phyloP scores from a whole-genome alignment of 257 asterid genomes.

The Fraxinus cuspidata region DNA sequence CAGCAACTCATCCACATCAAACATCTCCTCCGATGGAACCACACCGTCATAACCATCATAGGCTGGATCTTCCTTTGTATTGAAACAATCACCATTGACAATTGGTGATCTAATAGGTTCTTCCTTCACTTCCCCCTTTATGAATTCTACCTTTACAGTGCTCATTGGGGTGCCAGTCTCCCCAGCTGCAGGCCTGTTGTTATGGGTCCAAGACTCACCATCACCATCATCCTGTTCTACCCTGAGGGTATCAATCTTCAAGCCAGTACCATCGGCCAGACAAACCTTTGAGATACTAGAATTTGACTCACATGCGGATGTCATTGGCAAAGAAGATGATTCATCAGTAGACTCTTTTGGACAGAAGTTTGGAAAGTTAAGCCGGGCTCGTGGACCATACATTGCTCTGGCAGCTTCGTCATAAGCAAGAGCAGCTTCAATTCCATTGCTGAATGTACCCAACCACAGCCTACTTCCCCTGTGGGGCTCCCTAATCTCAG shows the following conservation, averaged over 20 bases:
- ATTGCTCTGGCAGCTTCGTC: conserved; percentile 46
- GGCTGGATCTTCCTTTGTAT: neutral
- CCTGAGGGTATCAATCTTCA: neutral
- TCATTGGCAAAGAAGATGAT: neutral
- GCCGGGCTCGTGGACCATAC: conserved; percentile 42
- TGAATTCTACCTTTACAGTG: neutral
- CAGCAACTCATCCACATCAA: conserved; percentile 27
- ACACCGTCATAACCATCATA: neutral
- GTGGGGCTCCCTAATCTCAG: conserved; percentile 44
- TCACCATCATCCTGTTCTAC: neutral
- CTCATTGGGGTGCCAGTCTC: neutral
- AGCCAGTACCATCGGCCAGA: neutral
- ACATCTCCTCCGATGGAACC: conserved; percentile 7
- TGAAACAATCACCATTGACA: neutral
- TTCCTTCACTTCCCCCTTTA: conserved; percentile 5
- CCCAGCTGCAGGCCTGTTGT: neutral
- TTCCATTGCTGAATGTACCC: conserved; percentile 37
- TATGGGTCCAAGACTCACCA: neutral
- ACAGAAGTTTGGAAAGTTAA: conserved; percentile 31
- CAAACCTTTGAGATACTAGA: neutral
- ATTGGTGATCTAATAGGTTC: neutral
- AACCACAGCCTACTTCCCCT: conserved; percentile 46
- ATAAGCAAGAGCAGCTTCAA: conserved; percentile 43
- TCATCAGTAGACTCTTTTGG: neutral
- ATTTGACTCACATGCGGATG: neutral